Evolutionary conservation across 345 rosid genomes (phyloP), one percentile per base, ranked within the genome.

Genomic region (Durio zibethinus): DNA sequence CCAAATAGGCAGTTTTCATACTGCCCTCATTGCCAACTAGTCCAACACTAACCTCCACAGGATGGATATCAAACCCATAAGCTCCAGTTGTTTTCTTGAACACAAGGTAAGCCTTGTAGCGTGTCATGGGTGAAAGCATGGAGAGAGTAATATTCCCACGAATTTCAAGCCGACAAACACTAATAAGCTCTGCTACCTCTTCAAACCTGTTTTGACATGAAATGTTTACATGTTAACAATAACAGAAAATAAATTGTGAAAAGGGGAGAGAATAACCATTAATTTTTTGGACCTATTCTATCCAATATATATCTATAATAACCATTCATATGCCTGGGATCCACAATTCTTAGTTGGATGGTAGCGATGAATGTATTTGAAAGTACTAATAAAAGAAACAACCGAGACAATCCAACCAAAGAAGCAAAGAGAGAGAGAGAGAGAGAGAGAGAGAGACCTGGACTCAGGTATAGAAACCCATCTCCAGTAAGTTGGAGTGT

Each of bases 91-190:
- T 38, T 14, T 71, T 25, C 74, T 79, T 83, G 63, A 74, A 90
- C 21, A 90, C 85, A 23, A 90, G 80, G 83, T 86, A 86, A 40
- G 86, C 90, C 31, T 82, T 74, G 25, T 90, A 90, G 3, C 62
- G 35, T 1, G 90, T 90, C 31, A 11, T 40, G 10, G 86, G 75
- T 0, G 93, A 91, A 59, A 90, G 82, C 75, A 82, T n/a, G 10
- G 68, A 33, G 8, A 75, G 73, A 35, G 71, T 80, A 20, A 91
- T 86, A 74, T 69, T 84, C 12, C 88, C 84, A 0, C 78, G 77
- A 71, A 91, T 80, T 61, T 91, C 90, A 4, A 90, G 71, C 93
- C 93, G 85, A 56, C 85, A 81, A 1, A 87, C 91, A 38, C 33
- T 35, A 4, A 80, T 18, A 71, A 91, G 89, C 68, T 84, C 86